A percentile compares a stretch with the other conserved stretches of the same genome.
phyloP scores from a whole-genome alignment of 148 eudicot species.

The Camellia granthamiana region DNA sequence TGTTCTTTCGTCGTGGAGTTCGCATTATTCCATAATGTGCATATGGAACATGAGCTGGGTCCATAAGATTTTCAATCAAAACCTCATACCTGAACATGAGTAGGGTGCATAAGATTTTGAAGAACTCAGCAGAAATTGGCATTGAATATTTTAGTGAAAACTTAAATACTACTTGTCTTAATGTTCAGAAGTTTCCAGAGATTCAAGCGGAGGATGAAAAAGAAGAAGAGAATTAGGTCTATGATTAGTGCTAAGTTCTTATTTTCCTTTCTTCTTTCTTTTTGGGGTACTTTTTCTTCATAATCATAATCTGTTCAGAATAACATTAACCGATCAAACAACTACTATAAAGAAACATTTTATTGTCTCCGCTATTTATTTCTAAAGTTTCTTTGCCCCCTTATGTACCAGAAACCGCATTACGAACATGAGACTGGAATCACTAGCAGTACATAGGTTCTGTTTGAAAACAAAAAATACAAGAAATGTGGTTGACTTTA shows the following conservation, averaged over 20 bases:
- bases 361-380: not conserved
- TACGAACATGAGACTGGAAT: not conserved
- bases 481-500: not conserved
- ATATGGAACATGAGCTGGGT: slow-evolving; percentile 90
- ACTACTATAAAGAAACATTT: not conserved
- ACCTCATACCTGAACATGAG: slow-evolving; percentile 67
- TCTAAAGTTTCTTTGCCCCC: not conserved
- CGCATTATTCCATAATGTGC: slow-evolving; percentile 82
- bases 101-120: slow-evolving; percentile 10
- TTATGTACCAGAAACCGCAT: not conserved
- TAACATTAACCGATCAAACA: not conserved
- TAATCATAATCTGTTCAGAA: not conserved
- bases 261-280: not conserved
- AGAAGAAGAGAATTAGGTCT: not conserved
- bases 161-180: too few species aligned
- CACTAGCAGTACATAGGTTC: not conserved
- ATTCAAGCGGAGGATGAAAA: not conserved
- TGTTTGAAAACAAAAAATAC: not conserved
- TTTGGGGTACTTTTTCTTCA: not conserved
- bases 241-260: not conserved
- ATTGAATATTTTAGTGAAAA: not conserved
- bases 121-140: not conserved
- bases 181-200: not conserved
- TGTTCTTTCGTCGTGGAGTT: slow-evolving; percentile 29
- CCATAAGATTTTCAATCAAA: slow-evolving; percentile 90